Conservation (phyloP, 192 early-diverging fungal species). For the Umbelopsis sp. region DNA sequence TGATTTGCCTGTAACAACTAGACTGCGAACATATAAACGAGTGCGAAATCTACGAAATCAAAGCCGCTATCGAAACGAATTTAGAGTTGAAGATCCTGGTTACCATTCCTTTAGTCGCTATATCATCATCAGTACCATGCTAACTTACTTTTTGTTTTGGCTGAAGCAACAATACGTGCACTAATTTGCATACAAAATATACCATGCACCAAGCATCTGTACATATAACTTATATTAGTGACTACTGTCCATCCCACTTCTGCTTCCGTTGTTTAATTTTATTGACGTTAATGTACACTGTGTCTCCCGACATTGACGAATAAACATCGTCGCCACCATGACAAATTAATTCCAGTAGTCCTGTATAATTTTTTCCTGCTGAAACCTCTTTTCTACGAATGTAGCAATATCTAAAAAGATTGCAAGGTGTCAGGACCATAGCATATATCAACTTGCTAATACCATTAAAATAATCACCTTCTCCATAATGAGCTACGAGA, state of each 20-base stretch:
- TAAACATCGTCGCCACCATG: background rate
- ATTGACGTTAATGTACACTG: background rate
- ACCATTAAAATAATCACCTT: constrained; percentile 23
- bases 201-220: constrained; percentile 4
- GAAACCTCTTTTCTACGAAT: constrained; percentile 49
- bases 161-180: constrained; percentile 1
- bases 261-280: background rate
- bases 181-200: background rate
- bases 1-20: background rate
- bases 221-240: background rate
- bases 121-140: background rate
- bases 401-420: constrained; percentile 41
- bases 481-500: constrained; percentile 52
- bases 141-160: constrained; percentile 8
- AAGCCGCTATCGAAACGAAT: constrained; percentile 1
- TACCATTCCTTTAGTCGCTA: background rate
- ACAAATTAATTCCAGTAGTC: background rate
- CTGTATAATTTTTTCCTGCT: constrained; percentile 35
- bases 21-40: background rate
- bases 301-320: background rate
- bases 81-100: background rate
- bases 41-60: background rate
- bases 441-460: background rate
- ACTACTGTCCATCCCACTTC: background rate
- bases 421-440: background rate